Evolutionary conservation across 805 yeast genomes (phyloP).

Genomic region (Teunomyces tritomae): DNA sequence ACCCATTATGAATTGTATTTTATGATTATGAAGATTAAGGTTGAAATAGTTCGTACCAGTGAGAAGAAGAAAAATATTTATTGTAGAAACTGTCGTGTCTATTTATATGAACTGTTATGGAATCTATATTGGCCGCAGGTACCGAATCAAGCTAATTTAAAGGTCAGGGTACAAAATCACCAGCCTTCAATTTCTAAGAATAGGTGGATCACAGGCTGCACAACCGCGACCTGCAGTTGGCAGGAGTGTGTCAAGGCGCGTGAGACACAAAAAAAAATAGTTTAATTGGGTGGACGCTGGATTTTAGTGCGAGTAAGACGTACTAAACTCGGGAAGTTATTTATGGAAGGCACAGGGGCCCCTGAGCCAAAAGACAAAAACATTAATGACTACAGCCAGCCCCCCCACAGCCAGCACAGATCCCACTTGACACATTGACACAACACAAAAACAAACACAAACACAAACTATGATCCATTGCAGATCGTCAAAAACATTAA

Average conservation of each 20-base stretch:
- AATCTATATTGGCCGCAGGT: neutral
- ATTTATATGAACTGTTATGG: neutral
- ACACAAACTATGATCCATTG: neutral
- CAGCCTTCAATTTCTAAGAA: neutral
- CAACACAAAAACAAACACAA: too few relatives aligned
- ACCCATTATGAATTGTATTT: conserved; percentile 15
- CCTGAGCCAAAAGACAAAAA: neutral
- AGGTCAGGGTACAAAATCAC: conserved; percentile 1
- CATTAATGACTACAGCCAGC: neutral
- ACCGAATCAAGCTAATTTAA: neutral
- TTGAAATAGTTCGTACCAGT: neutral
- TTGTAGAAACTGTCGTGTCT: neutral
- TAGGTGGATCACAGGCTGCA: neutral
- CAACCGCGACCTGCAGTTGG: neutral
- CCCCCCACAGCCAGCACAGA: neutral
- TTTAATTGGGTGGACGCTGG: neutral
- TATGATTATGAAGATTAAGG: too few relatives aligned
- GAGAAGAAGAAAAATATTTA: neutral
- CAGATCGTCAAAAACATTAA: neutral
- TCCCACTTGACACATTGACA: too few relatives aligned
- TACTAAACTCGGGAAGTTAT: neutral
- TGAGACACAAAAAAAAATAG: neutral
- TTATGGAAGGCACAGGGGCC: neutral
- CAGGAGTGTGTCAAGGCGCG: neutral
- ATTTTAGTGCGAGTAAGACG: neutral